Evolutionary conservation across 2,329 filamentous ascomycete species (phyloP).

Genomic region (Fusarium decemcellulare): DNA sequence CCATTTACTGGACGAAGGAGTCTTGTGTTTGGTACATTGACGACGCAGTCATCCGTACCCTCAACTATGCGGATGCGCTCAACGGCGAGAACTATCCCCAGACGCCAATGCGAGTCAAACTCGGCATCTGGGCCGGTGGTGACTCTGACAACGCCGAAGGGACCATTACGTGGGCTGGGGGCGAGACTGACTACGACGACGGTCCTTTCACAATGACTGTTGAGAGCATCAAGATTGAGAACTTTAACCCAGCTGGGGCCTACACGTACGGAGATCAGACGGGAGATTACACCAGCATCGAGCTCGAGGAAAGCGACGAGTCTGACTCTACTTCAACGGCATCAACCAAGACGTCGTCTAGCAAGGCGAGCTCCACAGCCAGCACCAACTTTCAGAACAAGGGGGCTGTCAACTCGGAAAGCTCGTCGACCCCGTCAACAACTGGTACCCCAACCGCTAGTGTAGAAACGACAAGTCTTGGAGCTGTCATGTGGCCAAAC

Average conservation of each 20-base stretch:
- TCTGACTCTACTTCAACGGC: slow-evolving; percentile 10
- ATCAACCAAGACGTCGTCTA: slow-evolving; percentile 7
- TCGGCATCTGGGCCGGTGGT: slow-evolving; percentile 69
- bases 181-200: slow-evolving; percentile 55
- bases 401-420: slow-evolving; percentile 12
- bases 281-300: slow-evolving; percentile 45
- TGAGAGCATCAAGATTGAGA: slow-evolving; percentile 59
- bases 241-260: slow-evolving; percentile 53
- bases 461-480: background rate
- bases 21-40: slow-evolving; percentile 73
- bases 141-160: slow-evolving; percentile 63
- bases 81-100: slow-evolving; percentile 72
- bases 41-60: slow-evolving; percentile 51
- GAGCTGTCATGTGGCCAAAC: slow-evolving; percentile 18
- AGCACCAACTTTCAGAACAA: slow-evolving; percentile 28
- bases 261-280: slow-evolving; percentile 46
- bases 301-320: slow-evolving; percentile 33
- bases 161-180: slow-evolving; percentile 78
- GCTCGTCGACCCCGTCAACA: background rate
- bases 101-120: slow-evolving; percentile 77
- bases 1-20: slow-evolving; percentile 75
- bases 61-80: slow-evolving; percentile 60
- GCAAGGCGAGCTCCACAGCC: background rate
- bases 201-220: slow-evolving; percentile 74
- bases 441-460: slow-evolving; percentile 11